Conservation (phyloP, 345 rosid species). For the Carallia brachiata region DNA sequence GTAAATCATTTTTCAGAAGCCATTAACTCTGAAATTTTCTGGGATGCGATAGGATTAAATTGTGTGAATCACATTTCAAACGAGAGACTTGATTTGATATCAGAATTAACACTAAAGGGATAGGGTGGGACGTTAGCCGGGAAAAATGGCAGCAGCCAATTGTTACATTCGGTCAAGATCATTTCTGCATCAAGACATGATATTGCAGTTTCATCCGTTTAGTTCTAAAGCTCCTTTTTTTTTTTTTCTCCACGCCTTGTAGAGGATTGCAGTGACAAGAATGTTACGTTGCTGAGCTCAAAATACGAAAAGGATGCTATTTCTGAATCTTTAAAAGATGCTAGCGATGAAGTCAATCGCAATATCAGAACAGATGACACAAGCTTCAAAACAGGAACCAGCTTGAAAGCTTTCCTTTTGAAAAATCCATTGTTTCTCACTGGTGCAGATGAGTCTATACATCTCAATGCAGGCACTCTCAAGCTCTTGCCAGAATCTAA, state of each 20-base stretch:
- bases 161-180: background rate
- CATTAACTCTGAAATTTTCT: background rate
- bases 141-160: too few species aligned
- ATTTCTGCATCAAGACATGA: background rate
- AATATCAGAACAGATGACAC: conserved; percentile 4
- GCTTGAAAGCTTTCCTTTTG: conserved; percentile 43
- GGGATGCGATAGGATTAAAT: background rate
- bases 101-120: too few species aligned
- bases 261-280: conserved; percentile 34
- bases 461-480: conserved; percentile 29
- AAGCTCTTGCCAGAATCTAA: conserved; percentile 11
- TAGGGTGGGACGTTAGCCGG: too few species aligned
- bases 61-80: background rate
- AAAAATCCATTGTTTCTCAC: conserved; percentile 44
- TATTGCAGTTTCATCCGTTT: background rate
- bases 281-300: conserved; percentile 15
- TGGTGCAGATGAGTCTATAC: conserved; percentile 48
- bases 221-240: background rate
- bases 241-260: conserved; percentile 5
- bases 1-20: conserved; percentile 29
- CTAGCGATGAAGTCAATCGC: conserved; percentile 1
- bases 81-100: too few species aligned
- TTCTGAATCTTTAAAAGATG: conserved; percentile 9
- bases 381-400: conserved; percentile 22
- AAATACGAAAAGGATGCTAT: conserved; percentile 10